phyloP scores from a whole-genome alignment of 2,329 filamentous ascomycete genomes.

The Niveomyces coronatus region DNA sequence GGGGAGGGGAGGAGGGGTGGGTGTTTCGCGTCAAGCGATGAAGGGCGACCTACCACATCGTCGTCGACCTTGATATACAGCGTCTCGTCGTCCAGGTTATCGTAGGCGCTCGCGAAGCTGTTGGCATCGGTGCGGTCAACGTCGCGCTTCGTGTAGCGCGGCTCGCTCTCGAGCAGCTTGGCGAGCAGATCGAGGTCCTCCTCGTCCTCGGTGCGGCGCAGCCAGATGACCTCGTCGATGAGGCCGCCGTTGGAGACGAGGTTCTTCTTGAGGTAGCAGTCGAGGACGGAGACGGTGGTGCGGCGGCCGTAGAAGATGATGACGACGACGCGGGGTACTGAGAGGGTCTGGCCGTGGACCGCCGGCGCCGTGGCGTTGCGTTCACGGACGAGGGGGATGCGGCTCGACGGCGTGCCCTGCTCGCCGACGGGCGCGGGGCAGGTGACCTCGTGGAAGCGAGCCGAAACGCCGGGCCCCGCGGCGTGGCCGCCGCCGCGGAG shows the following conservation, averaged over 20 bases:
- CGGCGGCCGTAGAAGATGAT: constrained; percentile 37
- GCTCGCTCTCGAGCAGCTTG: constrained; percentile 24
- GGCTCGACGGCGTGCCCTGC: neutral
- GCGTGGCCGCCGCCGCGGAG: constrained; percentile 1
- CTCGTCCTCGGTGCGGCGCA: constrained; percentile 29
- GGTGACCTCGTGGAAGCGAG: constrained; percentile 6
- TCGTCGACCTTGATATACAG: constrained; percentile 30
- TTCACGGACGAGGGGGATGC: constrained; percentile 7
- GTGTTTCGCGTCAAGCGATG: neutral
- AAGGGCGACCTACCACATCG: constrained; percentile 23
- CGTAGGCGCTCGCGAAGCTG: constrained; percentile 30
- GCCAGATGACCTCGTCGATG: constrained; percentile 34
- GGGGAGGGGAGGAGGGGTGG: neutral
- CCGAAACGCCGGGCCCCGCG: neutral
- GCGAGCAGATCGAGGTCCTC: constrained; percentile 30
- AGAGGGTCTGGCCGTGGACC: constrained; percentile 7
- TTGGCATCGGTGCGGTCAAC: constrained; percentile 22
- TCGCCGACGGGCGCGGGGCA: constrained; percentile 5
- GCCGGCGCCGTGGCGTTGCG: constrained; percentile 1
- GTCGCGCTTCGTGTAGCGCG: constrained; percentile 27
- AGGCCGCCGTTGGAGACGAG: constrained; percentile 33
- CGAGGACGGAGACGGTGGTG: constrained; percentile 32
- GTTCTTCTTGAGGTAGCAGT: constrained; percentile 37
- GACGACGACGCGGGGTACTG: constrained; percentile 27
- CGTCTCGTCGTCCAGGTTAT: constrained; percentile 35